Evolutionary conservation across 1,284 basidiomycete species (phyloP), one percentile per base, ranked within the genome.

Genomic region (Leccinum insigne): DNA sequence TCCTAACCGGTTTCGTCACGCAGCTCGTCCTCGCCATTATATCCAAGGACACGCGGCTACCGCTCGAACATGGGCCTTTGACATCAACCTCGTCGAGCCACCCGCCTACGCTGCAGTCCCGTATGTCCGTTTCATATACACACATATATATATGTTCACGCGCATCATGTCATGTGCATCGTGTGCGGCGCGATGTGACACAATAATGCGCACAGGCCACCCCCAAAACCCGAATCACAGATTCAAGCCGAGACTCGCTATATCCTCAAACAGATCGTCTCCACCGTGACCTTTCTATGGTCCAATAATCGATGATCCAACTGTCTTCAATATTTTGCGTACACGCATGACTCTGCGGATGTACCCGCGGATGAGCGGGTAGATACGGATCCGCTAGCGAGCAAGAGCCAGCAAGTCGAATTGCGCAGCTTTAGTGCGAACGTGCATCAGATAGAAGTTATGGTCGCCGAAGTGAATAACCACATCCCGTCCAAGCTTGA

Each of bases 231-330:
- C 4, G 96, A 99, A 74, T 86, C 95, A 40, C 95, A 99, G 75
- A 97, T 99, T 40, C 95, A 98, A 78, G 93, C 92, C 35, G 97
- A 99, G 84, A 99, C 99, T 71, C 90, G 97, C 26, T 95, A 95
- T 61, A 99, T 99, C 75, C 88, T 99, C 77, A 98, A 99, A 81
- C 98, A 99, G 79, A 99, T 99, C 75, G 96, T 98, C 56, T 95
- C 95, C 61, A 94, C 91, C 72, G 95, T 96, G 69, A 98, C 97
- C 14, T 99, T 98, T 80, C 82, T 99, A 35, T 3, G 32, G 32
- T 63, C 97, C 97, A 0, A 92, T 96, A 65, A 92, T 99, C 61
- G 93, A 98, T 71, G 95, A 98, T 78, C 92, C 94, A 38, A 99
- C 96, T 73, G 88, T 91, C 76, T 96, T 99, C 86, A 98, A 97